Conservation (phyloP, 345 rosid genomes). For the Brassica rapa region DNA sequence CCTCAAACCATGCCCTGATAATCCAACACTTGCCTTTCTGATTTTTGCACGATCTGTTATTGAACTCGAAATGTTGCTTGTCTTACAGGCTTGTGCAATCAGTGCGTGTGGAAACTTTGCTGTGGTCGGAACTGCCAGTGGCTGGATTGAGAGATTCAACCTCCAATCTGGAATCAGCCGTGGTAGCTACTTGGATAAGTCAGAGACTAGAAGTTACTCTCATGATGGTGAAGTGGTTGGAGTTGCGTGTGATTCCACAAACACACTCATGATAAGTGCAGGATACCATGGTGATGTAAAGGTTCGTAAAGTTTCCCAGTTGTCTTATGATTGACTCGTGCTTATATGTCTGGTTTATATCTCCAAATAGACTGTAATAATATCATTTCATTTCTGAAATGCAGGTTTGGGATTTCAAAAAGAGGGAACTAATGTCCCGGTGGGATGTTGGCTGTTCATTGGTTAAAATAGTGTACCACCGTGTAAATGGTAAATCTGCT, state of each 20-base stretch:
- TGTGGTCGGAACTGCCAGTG: conserved; percentile 84
- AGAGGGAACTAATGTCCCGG: conserved; percentile 59
- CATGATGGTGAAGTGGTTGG: conserved; percentile 86
- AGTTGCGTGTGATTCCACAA: conserved; percentile 94
- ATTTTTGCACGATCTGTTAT: background rate
- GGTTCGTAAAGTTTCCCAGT: conserved; percentile 40
- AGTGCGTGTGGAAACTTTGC: conserved; percentile 99
- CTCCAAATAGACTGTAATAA: background rate
- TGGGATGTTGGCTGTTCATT: conserved; percentile 83
- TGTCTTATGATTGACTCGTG: background rate
- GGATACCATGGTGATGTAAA: conserved; percentile 90
- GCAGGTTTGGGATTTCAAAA: conserved; percentile 97
- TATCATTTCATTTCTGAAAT: background rate
- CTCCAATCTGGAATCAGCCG: conserved; percentile 96
- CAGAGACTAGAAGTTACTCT: conserved; percentile 57
- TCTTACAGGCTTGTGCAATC: conserved; percentile 77
- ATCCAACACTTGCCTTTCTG: conserved; percentile 47
- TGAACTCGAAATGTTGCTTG: conserved; percentile 5
- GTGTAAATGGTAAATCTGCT: conserved; percentile 59
- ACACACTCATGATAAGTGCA: conserved; percentile 88
- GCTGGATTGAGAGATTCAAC: conserved; percentile 94
- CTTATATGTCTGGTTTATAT: background rate
- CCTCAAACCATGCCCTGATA: conserved; percentile 83
- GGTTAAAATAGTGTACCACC: conserved; percentile 76
- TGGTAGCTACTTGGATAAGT: conserved; percentile 71